Percentiles rank a stretch among this genome's conserved stretches.
Conservation (phyloP, 2,329 filamentous ascomycete species). For the Ophiostoma novo-ulmi region DNA sequence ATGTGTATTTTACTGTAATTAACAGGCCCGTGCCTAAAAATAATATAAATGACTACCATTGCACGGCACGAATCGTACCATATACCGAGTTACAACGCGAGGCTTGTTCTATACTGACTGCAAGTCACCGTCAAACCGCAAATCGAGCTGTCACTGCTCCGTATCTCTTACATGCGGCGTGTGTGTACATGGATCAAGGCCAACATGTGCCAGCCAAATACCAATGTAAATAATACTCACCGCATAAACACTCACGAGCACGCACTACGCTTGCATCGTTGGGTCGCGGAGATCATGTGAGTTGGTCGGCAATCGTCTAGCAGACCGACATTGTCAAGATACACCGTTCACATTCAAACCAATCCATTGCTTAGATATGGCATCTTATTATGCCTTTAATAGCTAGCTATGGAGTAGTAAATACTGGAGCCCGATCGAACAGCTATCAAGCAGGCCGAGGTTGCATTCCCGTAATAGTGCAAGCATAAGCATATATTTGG, state of each 20-base stretch:
- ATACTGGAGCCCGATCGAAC: neutral
- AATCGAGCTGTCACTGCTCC: neutral
- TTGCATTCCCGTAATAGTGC: conserved; percentile 6
- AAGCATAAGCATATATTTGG: neutral
- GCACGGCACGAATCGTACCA: neutral
- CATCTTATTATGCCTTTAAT: neutral
- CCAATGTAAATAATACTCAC: neutral
- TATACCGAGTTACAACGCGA: neutral
- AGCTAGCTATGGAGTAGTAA: neutral
- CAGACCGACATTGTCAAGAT: neutral
- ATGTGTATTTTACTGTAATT: neutral
- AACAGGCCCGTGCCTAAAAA: neutral
- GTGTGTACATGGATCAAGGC: neutral
- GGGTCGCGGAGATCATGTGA: neutral
- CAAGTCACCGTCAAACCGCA: neutral
- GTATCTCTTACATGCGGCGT: neutral
- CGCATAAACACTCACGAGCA: neutral
- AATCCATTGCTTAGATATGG: neutral
- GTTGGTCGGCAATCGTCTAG: neutral
- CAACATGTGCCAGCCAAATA: neutral
- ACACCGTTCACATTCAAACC: neutral
- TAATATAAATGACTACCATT: neutral
- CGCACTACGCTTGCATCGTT: neutral
- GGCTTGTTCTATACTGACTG: neutral
- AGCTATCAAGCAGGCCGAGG: neutral